Percentiles rank a stretch among this genome's conserved stretches.
These are phyloP conservation scores for Heterobasidion occidentale DNA, from an alignment of 1,284 basidiomycete species.

Conservation along the genomic window DNA sequence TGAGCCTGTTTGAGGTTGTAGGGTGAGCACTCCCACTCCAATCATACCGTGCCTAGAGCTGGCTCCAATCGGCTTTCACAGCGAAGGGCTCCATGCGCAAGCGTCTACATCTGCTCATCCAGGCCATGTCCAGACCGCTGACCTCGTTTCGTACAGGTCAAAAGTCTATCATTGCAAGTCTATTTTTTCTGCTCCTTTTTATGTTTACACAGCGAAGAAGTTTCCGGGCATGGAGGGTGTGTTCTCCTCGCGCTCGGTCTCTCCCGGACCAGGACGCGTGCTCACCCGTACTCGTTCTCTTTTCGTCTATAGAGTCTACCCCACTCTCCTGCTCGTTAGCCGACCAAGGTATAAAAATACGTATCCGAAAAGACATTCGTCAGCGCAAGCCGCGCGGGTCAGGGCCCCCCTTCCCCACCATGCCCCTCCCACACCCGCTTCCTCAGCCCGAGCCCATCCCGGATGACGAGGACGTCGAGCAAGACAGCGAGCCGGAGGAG, in stretches of 20 bases:
- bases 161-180: slow-evolving; percentile 85
- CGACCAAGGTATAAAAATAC: slow-evolving; percentile 89
- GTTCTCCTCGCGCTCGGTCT: slow-evolving; percentile 13
- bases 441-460: slow-evolving; percentile 26
- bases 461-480: slow-evolving; percentile 18
- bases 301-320: slow-evolving; percentile 60
- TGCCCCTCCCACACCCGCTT: slow-evolving; percentile 9
- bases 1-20: slow-evolving; percentile 90
- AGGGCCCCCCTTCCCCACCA: slow-evolving; percentile 7
- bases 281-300: slow-evolving; percentile 3
- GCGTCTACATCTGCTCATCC: neutral
- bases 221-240: slow-evolving; percentile 89
- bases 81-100: neutral
- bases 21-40: slow-evolving; percentile 44
- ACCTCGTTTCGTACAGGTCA: slow-evolving; percentile 36
- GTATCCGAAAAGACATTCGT: slow-evolving; percentile 84
- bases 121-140: neutral
- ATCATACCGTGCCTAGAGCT: neutral
- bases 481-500: slow-evolving; percentile 10
- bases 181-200: slow-evolving; percentile 80
- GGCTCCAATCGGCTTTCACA: neutral
- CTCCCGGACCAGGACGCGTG: neutral
- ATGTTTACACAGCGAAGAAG: slow-evolving; percentile 91
- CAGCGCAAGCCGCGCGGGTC: slow-evolving; percentile 47
- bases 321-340: slow-evolving; percentile 82